Conservation (phyloP, 2,329 filamentous ascomycete genomes). For the Pyrenophora seminiperda region DNA sequence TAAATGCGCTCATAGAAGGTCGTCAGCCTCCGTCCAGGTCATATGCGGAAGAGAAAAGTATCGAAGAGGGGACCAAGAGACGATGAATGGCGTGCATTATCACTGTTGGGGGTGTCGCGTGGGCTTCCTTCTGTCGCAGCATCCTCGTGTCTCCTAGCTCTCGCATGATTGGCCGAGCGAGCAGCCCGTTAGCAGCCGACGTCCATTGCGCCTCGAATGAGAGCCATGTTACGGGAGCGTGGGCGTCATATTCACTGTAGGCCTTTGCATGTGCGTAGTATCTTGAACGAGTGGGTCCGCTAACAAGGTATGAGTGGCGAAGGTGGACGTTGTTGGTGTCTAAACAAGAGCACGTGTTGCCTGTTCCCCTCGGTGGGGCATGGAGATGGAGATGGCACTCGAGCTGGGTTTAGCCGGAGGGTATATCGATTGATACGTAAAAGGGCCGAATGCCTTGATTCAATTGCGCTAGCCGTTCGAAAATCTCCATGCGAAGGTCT, state of each 20-base stretch:
- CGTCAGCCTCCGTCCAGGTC: constrained; percentile 15
- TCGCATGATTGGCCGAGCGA: constrained; percentile 27
- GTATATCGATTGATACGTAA: too few species aligned
- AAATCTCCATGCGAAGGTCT: too few species aligned
- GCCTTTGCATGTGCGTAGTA: constrained; percentile 14
- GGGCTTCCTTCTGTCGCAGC: constrained; percentile 35
- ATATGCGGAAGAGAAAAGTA: constrained; percentile 5
- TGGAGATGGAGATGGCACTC: not conserved
- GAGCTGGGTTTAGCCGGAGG: constrained; percentile 1
- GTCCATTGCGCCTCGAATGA: constrained; percentile 33
- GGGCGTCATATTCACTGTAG: constrained; percentile 24
- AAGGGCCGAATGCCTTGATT: too few species aligned
- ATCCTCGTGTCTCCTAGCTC: constrained; percentile 22
- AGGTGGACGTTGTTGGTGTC: constrained; percentile 10
- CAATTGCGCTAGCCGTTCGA: too few species aligned
- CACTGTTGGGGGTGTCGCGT: constrained; percentile 35
- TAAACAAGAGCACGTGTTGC: constrained; percentile 23
- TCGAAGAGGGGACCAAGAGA: constrained; percentile 18
- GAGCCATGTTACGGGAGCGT: constrained; percentile 31
- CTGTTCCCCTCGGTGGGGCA: not conserved
- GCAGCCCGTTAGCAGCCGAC: constrained; percentile 6
- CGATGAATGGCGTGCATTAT: constrained; percentile 24
- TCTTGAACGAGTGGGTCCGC: constrained; percentile 23
- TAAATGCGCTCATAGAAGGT: constrained; percentile 24
- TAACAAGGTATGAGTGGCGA: not conserved